phyloP scores from a whole-genome alignment of 345 rosid genomes.

The Chamaenerion angustifolium region DNA sequence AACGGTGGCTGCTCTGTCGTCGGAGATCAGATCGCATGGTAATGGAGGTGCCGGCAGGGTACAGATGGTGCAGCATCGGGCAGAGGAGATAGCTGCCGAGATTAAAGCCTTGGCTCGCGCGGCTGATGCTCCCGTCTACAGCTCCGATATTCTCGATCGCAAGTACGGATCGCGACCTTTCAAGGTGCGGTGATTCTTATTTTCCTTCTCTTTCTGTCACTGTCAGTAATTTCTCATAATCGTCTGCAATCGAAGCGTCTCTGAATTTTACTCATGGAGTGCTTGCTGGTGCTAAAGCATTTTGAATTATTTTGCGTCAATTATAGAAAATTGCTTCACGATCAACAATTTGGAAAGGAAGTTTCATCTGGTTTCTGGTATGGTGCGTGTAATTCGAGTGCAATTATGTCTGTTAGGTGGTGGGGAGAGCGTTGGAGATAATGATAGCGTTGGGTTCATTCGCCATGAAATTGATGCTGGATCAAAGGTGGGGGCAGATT shows the following conservation, averaged over 20 bases:
- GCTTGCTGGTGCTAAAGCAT: too few species aligned
- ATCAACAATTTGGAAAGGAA: too few species aligned
- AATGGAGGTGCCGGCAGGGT: conserved; percentile 2
- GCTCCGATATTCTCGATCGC: conserved; percentile 42
- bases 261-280: too few species aligned
- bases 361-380: too few species aligned
- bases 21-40: conserved; percentile 13
- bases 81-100: conserved; percentile 37
- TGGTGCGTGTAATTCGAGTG: not conserved
- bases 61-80: conserved; percentile 2
- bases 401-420: conserved; percentile 27
- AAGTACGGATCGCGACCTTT: conserved; percentile 61
- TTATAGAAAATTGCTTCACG: too few species aligned
- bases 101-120: conserved; percentile 74
- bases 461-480: conserved; percentile 44
- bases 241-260: not conserved
- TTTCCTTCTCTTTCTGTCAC: not conserved
- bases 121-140: conserved; percentile 52
- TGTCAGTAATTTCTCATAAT: not conserved
- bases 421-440: conserved; percentile 57
- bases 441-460: conserved; percentile 51
- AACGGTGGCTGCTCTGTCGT: conserved; percentile 16
- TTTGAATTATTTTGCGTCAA: too few species aligned
- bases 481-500: conserved; percentile 39
- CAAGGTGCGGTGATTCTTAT: conserved; percentile 28